phyloP scores from a whole-genome alignment of 1,139 yeast genomes.

The Williopsis jadinii region DNA sequence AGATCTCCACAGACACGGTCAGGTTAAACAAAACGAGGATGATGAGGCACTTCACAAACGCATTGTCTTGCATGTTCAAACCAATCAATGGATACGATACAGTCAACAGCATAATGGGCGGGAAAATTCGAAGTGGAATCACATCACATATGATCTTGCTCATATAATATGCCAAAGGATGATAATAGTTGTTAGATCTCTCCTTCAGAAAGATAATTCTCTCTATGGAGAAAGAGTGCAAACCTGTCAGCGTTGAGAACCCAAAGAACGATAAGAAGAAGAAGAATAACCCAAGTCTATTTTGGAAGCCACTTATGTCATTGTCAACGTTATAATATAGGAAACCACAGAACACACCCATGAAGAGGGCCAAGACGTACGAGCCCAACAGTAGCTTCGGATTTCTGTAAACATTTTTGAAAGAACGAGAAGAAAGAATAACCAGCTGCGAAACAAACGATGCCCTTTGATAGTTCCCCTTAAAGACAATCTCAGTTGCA shows the following conservation, averaged over 20 bases:
- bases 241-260: conserved; percentile 84
- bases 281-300: conserved; percentile 87
- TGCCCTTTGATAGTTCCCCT: conserved; percentile 39
- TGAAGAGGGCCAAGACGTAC: conserved; percentile 64
- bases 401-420: conserved; percentile 86
- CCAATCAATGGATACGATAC: conserved; percentile 93
- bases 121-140: conserved; percentile 80
- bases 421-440: conserved; percentile 76
- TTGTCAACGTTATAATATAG: conserved; percentile 76
- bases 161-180: conserved; percentile 75
- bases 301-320: conserved; percentile 94
- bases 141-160: conserved; percentile 88
- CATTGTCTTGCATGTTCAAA: conserved; percentile 67
- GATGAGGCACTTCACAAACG: conserved; percentile 64
- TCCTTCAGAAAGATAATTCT: conserved; percentile 85
- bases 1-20: conserved; percentile 77
- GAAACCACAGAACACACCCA: conserved; percentile 82
- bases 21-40: conserved; percentile 78
- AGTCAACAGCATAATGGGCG: conserved; percentile 77
- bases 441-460: conserved; percentile 53
- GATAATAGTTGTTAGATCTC: conserved; percentile 89
- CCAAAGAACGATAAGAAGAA: conserved; percentile 88
- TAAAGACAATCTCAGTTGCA: conserved; percentile 28
- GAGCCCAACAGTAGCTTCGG: conserved; percentile 81
- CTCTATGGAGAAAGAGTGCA: conserved; percentile 83